Conservation (phyloP, 1,284 basidiomycete genomes). For the Sphaerobolus stellatus region DNA sequence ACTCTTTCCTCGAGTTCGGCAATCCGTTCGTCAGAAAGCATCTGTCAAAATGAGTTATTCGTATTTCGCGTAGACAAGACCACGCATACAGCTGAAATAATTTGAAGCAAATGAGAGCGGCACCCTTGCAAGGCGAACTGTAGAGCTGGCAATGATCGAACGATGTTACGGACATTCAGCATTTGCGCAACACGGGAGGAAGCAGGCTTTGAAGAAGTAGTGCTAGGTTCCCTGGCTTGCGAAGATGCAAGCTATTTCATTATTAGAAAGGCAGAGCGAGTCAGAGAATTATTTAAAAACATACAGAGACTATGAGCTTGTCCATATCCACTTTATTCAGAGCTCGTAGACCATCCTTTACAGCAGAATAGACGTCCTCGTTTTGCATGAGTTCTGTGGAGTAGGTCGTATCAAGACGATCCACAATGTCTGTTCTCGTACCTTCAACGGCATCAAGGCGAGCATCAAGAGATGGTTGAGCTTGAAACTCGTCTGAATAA, state of each 20-base stretch:
- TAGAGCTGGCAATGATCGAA: constrained; percentile 63
- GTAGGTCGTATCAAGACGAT: background rate
- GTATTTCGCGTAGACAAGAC: background rate
- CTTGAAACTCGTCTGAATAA: constrained; percentile 30
- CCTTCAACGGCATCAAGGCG: constrained; percentile 86
- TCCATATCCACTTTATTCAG: constrained; percentile 85
- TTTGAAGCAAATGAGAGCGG: constrained; percentile 57
- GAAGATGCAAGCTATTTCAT: constrained; percentile 55
- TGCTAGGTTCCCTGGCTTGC: constrained; percentile 46
- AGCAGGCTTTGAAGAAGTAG: constrained; percentile 58
- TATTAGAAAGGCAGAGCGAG: background rate
- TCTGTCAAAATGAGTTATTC: constrained; percentile 38
- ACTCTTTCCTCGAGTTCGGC: constrained; percentile 62
- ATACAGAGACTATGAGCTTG: constrained; percentile 75
- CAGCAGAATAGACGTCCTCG: constrained; percentile 70
- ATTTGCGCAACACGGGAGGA: constrained; percentile 73
- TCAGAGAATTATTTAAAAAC: constrained; percentile 15
- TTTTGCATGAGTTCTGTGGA: constrained; percentile 67
- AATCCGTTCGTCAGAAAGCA: constrained; percentile 71
- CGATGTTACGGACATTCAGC: constrained; percentile 68
- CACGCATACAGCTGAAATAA: constrained; percentile 55
- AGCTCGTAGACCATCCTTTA: constrained; percentile 67
- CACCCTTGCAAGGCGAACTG: constrained; percentile 59
- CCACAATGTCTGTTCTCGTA: constrained; percentile 37
- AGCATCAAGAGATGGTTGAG: constrained; percentile 66